Evolutionary conservation across 179 eudicot species (phyloP).

Genomic region (Heliamphora pulchella): DNA sequence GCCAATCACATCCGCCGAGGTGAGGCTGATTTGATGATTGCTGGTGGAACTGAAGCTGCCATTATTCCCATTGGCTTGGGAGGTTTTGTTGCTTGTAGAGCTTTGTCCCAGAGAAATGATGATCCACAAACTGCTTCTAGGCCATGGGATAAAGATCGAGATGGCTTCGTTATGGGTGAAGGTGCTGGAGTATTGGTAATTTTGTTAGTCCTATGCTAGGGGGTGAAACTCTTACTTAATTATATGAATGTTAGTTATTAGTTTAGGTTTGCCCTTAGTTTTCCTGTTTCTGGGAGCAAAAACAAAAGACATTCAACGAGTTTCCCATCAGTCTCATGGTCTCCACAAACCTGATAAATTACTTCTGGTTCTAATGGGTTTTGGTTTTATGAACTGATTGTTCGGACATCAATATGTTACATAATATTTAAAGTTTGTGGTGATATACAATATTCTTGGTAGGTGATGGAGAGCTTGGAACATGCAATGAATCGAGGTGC

Average conservation of each 20-base stretch:
- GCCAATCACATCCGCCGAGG: slow-evolving; percentile 90
- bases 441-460: slow-evolving; percentile 1
- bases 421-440: background rate
- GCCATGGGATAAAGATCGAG: slow-evolving; percentile 87
- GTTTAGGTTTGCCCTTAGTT: background rate
- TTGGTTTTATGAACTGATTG: background rate
- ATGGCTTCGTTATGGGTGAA: slow-evolving; percentile 94
- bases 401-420: background rate
- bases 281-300: background rate
- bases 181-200: slow-evolving; percentile 83
- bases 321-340: background rate
- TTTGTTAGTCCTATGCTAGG: background rate
- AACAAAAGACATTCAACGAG: background rate
- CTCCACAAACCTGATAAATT: background rate
- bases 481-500: slow-evolving; percentile 91
- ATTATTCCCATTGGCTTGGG: slow-evolving; percentile 79
- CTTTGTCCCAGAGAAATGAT: slow-evolving; percentile 81
- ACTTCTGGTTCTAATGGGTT: background rate
- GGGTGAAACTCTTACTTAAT: background rate
- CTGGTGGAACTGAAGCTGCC: slow-evolving; percentile 92
- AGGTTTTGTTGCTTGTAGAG: slow-evolving; percentile 91
- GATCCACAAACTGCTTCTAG: slow-evolving; percentile 84
- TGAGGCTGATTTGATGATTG: slow-evolving; percentile 81
- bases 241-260: too few species aligned
- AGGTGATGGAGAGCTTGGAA: slow-evolving; percentile 94